Evolutionary conservation across 139 green algal genomes (phyloP).

Genomic region (Tetraselmis striata): DNA sequence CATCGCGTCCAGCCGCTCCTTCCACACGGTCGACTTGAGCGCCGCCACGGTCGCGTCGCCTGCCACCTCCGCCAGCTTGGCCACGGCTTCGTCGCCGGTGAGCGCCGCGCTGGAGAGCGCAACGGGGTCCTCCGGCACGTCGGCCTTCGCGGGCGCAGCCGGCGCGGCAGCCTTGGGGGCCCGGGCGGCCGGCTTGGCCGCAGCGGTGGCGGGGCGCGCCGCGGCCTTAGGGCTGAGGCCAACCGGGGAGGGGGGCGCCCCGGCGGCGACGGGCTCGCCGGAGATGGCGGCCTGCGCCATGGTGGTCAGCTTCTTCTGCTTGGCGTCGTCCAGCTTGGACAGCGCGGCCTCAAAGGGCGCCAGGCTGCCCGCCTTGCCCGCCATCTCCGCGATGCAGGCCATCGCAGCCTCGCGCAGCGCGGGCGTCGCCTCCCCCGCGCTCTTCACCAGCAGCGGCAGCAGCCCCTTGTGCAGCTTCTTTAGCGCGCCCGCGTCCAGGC

Average conservation of each 20-base stretch:
- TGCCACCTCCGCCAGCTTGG: constrained; percentile 38
- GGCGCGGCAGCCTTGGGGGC: constrained; percentile 9
- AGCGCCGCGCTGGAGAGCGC: constrained; percentile 21
- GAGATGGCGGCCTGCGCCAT: constrained; percentile 43
- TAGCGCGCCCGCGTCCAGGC: constrained; percentile 29
- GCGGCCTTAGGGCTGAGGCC: constrained; percentile 1
- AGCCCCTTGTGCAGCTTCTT: constrained; percentile 28
- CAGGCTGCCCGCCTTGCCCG: constrained; percentile 43
- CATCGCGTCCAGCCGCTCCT: constrained; percentile 79
- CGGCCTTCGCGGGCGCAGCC: constrained; percentile 7
- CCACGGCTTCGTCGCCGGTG: constrained; percentile 41
- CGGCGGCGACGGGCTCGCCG: not conserved
- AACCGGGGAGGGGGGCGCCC: constrained; percentile 1
- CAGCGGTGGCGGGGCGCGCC: constrained; percentile 4
- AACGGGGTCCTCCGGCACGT: not conserved
- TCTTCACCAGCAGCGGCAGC: constrained; percentile 54
- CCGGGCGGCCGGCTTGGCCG: not conserved
- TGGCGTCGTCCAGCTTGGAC: constrained; percentile 59
- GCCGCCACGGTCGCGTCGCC: constrained; percentile 46
- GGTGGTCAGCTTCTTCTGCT: constrained; percentile 73
- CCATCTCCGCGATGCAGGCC: constrained; percentile 57
- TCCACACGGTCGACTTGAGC: constrained; percentile 75
- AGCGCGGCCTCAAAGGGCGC: not conserved
- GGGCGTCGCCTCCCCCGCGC: constrained; percentile 55
- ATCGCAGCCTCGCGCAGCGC: constrained; percentile 66